phyloP scores from a whole-genome alignment of 768 basidiomycete species.

The Boletus sensibilis region DNA sequence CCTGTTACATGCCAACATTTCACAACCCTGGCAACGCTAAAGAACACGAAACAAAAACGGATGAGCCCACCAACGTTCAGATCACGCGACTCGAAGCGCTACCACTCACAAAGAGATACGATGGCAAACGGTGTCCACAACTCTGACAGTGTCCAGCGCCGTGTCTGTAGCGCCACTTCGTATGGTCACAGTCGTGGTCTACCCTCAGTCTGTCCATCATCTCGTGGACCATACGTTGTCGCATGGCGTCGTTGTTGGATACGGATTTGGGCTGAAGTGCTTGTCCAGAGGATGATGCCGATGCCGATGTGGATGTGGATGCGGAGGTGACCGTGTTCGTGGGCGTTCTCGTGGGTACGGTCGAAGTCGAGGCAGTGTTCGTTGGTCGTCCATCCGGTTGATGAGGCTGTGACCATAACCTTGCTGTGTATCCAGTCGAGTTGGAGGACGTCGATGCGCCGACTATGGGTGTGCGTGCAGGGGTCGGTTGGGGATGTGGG shows the following conservation, averaged over 20 bases:
- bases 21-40: conserved; percentile 36
- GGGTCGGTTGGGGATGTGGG: background rate
- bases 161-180: conserved; percentile 42
- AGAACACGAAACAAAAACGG: background rate
- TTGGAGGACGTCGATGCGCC: background rate
- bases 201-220: conserved; percentile 42
- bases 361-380: background rate
- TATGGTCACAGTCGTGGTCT: conserved; percentile 53
- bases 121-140: conserved; percentile 40
- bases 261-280: background rate
- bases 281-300: background rate
- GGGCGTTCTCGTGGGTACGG: background rate
- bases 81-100: background rate
- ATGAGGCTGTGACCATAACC: too few species aligned
- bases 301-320: background rate
- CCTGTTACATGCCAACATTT: conserved; percentile 36
- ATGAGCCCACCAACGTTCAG: background rate
- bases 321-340: background rate
- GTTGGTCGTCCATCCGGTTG: background rate
- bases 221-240: conserved; percentile 27
- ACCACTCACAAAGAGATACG: conserved; percentile 50
- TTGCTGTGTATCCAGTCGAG: background rate
- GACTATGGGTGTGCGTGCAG: conserved; percentile 1
- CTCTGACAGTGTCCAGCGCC: conserved; percentile 48
- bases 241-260: background rate